Conservation (phyloP, 2,329 filamentous ascomycete genomes). For the Epichloe baconii region DNA sequence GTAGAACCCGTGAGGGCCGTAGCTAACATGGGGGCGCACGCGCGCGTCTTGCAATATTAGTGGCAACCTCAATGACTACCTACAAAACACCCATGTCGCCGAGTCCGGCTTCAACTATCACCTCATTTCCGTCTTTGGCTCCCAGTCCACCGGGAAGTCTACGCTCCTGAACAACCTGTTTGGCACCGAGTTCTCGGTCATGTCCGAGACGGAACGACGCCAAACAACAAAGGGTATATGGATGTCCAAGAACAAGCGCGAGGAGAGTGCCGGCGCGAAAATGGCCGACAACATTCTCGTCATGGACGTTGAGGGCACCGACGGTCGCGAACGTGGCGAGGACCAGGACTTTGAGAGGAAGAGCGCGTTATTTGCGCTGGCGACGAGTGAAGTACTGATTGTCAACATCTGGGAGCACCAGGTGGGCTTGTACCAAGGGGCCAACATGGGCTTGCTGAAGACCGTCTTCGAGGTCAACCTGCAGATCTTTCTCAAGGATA, state of each 20-base stretch:
- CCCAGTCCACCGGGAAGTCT: slow-evolving; percentile 96
- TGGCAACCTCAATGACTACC: slow-evolving; percentile 66
- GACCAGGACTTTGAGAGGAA: slow-evolving; percentile 99
- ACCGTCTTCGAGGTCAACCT: slow-evolving; percentile 98
- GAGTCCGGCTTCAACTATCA: slow-evolving; percentile 97
- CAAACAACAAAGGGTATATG: slow-evolving; percentile 99
- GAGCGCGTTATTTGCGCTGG: slow-evolving; percentile 90
- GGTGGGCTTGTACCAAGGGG: slow-evolving; percentile 92
- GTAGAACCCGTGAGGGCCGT: neutral
- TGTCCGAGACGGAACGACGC: slow-evolving; percentile 85
- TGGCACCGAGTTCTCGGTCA: slow-evolving; percentile 90
- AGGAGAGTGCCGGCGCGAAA: slow-evolving; percentile 32
- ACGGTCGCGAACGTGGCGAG: slow-evolving; percentile 89
- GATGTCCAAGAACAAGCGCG: slow-evolving; percentile 92
- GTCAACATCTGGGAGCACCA: slow-evolving; percentile 99
- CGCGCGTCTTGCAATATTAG: slow-evolving; percentile 28
- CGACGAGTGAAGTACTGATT: slow-evolving; percentile 94
- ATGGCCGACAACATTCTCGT: slow-evolving; percentile 98
- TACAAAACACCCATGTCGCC: slow-evolving; percentile 66
- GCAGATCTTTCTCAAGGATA: slow-evolving; percentile 92
- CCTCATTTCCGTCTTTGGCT: slow-evolving; percentile 96
- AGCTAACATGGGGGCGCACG: slow-evolving; percentile 1
- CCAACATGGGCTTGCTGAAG: slow-evolving; percentile 97
- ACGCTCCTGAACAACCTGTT: slow-evolving; percentile 94
- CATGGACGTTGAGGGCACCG: slow-evolving; percentile 98